These are phyloP conservation scores for Rhododendron vialii DNA, from an alignment of 148 eudicot species.

Conservation along the genomic window DNA sequence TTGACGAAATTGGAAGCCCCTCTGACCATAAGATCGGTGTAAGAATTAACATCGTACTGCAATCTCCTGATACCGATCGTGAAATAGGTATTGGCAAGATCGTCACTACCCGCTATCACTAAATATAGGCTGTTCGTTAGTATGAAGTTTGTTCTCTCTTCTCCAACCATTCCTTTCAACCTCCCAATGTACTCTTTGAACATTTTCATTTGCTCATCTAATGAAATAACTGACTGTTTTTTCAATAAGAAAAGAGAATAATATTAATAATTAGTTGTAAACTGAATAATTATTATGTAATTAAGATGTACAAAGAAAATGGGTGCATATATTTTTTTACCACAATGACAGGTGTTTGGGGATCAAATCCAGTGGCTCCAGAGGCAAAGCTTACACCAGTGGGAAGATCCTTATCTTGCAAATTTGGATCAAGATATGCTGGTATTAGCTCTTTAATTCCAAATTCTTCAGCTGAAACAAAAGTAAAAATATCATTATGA, in stretches of 20 bases:
- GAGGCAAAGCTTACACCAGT: conserved; percentile 79
- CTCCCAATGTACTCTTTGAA: conserved; percentile 26
- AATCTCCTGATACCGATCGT: conserved; percentile 14
- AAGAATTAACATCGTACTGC: conserved; percentile 18
- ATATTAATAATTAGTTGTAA: background rate
- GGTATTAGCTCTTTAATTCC: conserved; percentile 10
- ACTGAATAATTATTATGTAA: background rate
- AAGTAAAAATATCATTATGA: background rate
- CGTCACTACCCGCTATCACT: conserved; percentile 24
- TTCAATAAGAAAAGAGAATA: too few relatives aligned
- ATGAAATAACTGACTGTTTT: conserved; percentile 19
- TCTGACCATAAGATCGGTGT: conserved; percentile 13
- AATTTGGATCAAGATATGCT: conserved; percentile 5
- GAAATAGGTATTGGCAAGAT: conserved; percentile 41
- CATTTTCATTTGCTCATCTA: conserved; percentile 26
- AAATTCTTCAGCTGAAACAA: conserved; percentile 1
- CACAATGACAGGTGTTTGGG: conserved; percentile 30
- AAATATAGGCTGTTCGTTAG: conserved; percentile 15
- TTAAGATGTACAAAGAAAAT: background rate
- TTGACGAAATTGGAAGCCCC: background rate
- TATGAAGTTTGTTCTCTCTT: conserved; percentile 18
- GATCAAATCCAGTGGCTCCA: conserved; percentile 56
- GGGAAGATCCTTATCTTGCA: conserved; percentile 30
- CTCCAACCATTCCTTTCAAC: conserved; percentile 23
- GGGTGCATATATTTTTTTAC: conserved; percentile 17